phyloP scores from a whole-genome alignment of 1,284 basidiomycete species.

The Rhodotorula sp. region DNA sequence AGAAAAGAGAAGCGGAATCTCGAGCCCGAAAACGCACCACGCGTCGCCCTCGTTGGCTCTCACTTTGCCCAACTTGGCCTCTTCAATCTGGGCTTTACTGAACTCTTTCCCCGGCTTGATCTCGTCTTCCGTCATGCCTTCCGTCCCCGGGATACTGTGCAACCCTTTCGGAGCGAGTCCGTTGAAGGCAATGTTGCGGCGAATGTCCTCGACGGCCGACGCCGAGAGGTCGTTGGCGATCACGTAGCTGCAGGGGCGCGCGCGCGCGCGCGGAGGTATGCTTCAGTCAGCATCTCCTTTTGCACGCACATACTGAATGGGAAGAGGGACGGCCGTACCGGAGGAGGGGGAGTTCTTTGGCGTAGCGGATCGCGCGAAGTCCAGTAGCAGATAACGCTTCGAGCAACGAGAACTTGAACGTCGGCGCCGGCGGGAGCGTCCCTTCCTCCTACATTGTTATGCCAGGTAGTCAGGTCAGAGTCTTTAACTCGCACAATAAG shows the following conservation, averaged over 20 bases:
- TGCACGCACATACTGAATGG: not conserved
- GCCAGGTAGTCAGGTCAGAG: not conserved
- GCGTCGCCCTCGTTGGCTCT: slow-evolving; percentile 86
- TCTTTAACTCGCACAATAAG: no score
- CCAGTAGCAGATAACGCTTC: slow-evolving; percentile 96
- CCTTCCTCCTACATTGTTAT: not conserved
- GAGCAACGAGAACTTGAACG: slow-evolving; percentile 75
- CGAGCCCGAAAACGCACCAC: slow-evolving; percentile 58
- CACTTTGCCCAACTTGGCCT: slow-evolving; percentile 59
- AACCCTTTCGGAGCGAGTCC: slow-evolving; percentile 58
- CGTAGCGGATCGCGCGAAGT: slow-evolving; percentile 92
- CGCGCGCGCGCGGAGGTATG: no score
- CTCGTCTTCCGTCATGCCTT: slow-evolving; percentile 26
- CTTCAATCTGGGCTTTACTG: slow-evolving; percentile 46
- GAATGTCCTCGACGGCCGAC: slow-evolving; percentile 81
- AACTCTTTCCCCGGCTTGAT: slow-evolving; percentile 19
- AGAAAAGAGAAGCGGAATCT: not conserved
- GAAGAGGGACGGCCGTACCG: slow-evolving; percentile 57
- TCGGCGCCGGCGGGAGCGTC: slow-evolving; percentile 37
- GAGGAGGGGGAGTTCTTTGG: slow-evolving; percentile 90
- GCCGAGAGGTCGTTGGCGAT: slow-evolving; percentile 91
- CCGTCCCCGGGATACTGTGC: slow-evolving; percentile 13
- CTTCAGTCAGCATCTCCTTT: slow-evolving; percentile 5
- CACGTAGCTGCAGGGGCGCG: slow-evolving; percentile 69
- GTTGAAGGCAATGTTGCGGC: slow-evolving; percentile 84